Base-by-base conservation (phyloP, 2,329 filamentous ascomycete genomes). In the Chrysoporthe austroafricana region DNA sequence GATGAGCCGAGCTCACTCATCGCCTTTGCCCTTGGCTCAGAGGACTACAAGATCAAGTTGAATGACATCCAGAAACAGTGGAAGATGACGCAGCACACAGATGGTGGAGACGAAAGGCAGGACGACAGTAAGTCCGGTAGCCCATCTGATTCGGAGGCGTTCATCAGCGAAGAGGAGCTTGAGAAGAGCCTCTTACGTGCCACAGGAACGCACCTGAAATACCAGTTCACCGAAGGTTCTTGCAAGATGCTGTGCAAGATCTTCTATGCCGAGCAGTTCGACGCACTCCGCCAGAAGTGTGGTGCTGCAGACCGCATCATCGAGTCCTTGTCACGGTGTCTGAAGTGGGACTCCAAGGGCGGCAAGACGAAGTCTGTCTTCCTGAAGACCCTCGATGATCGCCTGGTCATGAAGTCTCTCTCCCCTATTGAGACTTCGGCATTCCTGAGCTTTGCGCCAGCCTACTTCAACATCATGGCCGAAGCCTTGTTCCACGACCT, bases 321-420 rank as follows among this genome's bases (percentile, higher is more conserved):
- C 36, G 96, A 99, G 77, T 97, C 94, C 1, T 83, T 99, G 32
- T 98, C 96, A 8, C 89, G 96, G 26, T 99, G 96, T 79, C 86
- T 97, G 26, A 97, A 98, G 78, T 99, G 95, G 92, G 96, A 99
- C 79, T 97, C 93, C 3, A 97, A 97, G 76, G 96, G 96, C 34
- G 96, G 96, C 72, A 99, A 99, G 80, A 97, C 95, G 1, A 97
- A 97, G 76, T 97, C 94, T 0, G 90, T 99, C 4, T 99, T 99
- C 78, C 82, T 99, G 71, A 99, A 98, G 80, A 99, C 96, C 0
- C 84, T 97, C 32, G 96, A 99, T 78, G 94, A 97, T 75, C 90
- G 96, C 46, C 90, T 99, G 70, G 92, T 99, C 58, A 87, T 97
- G 74, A 97, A 97, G 82, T 94, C 92, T 0, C 83, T 99, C 11